Evolutionary conservation across 768 basidiomycete genomes (phyloP), one percentile per base, ranked within the genome.

Genomic region (Lanmaoa rubissima): DNA sequence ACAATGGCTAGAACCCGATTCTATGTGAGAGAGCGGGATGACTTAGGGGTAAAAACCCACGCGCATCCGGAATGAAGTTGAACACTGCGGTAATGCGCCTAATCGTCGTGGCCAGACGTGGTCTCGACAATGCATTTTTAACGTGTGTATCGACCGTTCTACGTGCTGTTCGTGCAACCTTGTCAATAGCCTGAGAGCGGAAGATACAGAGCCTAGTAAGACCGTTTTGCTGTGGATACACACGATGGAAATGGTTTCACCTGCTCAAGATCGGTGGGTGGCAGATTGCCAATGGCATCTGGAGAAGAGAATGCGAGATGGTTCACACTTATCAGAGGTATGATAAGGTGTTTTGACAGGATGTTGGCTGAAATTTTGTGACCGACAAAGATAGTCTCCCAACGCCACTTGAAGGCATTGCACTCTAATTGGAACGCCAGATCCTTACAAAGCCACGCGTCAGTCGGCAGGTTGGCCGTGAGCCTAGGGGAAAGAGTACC

Each of bases 331-430:
- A 92, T 85, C 57, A 92, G 77, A 8, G 90, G 90, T 58, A 86
- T 75, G 59, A 92, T 84, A 60, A 92, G 82, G 63, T 92, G 90
- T 60, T 79, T 86, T 58, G 90, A 92, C 50, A 92, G 77, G 53
- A 90, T 75, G 49, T 89, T 86, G 56, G 90, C 83, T 36, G 89
- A 87, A 34, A 71, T 63, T 69, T 78, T 85, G 67, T 83, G 75
- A 9, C 88, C 87, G 38, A 88, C 66, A 60, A 79, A 81, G 68
- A 78, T 81, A 16, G 85, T 80, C 70, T 92, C 88, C 90, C 90
- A 92, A 74, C 81, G 78, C 89, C 89, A 92, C 75, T 82, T 84
- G 72, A 89, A 87, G 10, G 73, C 68, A 24, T 79, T 78, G 57
- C 77, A 81, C 63, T 82, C 81, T 35, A 91, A 61, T 62, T 81